phyloP scores from a whole-genome alignment of 139 green algal species.

The Micromonas commoda region DNA sequence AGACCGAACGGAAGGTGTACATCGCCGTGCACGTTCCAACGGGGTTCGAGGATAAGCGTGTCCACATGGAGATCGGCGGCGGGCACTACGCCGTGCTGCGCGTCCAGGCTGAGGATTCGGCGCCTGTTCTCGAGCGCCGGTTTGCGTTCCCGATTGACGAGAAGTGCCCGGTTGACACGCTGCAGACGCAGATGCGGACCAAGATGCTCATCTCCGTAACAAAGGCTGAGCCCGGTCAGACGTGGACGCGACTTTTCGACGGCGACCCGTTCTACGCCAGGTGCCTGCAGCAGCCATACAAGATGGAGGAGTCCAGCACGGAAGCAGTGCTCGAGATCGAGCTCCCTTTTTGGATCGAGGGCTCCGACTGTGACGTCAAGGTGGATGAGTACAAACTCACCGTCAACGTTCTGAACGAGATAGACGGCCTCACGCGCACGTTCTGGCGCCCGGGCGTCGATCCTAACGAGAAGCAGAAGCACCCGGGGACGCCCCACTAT shows the following conservation, averaged over 20 bases:
- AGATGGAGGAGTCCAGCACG: constrained; percentile 38
- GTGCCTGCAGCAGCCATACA: constrained; percentile 29
- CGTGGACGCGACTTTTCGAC: constrained; percentile 51
- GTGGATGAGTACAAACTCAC: constrained; percentile 32
- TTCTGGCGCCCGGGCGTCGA: constrained; percentile 53
- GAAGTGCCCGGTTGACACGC: constrained; percentile 36
- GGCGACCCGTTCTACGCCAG: constrained; percentile 47
- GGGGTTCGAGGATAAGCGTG: constrained; percentile 47
- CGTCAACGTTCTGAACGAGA: constrained; percentile 43
- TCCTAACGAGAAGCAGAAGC: constrained; percentile 32
- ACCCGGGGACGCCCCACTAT: not conserved
- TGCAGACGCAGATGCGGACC: constrained; percentile 49
- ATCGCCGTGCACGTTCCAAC: constrained; percentile 60
- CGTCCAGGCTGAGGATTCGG: constrained; percentile 52
- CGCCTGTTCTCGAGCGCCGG: constrained; percentile 50
- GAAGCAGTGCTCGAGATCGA: constrained; percentile 57
- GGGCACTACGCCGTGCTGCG: constrained; percentile 21
- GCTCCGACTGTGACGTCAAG: constrained; percentile 50
- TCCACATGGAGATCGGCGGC: constrained; percentile 42
- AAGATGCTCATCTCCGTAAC: constrained; percentile 41
- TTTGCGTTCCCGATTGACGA: constrained; percentile 40
- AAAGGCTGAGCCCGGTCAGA: constrained; percentile 45
- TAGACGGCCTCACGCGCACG: constrained; percentile 37
- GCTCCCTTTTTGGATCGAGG: constrained; percentile 64
- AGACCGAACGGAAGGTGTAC: constrained; percentile 51